These are phyloP conservation scores for Biscutella laevigata DNA, from an alignment of 441 rosid genomes.

Conservation along the genomic window DNA sequence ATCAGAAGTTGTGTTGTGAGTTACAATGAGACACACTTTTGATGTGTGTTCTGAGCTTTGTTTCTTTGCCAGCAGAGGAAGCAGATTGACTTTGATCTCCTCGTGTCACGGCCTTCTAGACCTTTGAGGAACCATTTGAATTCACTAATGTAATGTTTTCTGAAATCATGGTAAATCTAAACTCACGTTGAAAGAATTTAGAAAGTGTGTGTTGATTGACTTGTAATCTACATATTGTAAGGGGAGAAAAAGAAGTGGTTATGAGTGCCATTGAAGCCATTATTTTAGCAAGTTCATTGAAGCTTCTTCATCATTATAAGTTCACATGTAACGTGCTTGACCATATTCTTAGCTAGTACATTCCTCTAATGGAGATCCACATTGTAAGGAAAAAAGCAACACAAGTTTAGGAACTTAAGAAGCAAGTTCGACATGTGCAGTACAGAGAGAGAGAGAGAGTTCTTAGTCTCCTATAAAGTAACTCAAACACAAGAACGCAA, in stretches of 20 bases:
- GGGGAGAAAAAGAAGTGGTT: not conserved
- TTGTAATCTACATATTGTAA: not conserved
- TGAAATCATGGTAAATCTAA: too few species aligned
- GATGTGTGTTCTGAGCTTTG: not conserved
- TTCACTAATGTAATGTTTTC: too few species aligned
- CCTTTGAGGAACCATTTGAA: conserved; percentile 59
- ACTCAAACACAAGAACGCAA: not conserved
- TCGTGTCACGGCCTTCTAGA: conserved; percentile 50
- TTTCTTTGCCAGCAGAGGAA: conserved; percentile 31
- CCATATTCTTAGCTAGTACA: not conserved
- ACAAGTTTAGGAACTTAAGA: not conserved
- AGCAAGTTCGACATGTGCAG: conserved; percentile 2
- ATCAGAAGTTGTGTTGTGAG: not conserved
- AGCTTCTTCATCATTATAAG: not conserved
- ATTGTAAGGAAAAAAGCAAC: not conserved
- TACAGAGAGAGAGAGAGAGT: not conserved
- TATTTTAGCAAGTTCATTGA: not conserved
- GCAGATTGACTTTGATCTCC: conserved; percentile 39
- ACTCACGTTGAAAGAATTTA: too few species aligned
- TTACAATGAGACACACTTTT: conserved; percentile 6
- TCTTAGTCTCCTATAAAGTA: not conserved
- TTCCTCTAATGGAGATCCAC: not conserved
- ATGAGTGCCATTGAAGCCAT: not conserved
- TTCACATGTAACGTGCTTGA: not conserved
- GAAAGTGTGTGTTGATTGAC: not conserved